Evolutionary conservation across 2,329 filamentous ascomycete species (phyloP).

Genomic region (Byssoonygena ceratinophila): DNA sequence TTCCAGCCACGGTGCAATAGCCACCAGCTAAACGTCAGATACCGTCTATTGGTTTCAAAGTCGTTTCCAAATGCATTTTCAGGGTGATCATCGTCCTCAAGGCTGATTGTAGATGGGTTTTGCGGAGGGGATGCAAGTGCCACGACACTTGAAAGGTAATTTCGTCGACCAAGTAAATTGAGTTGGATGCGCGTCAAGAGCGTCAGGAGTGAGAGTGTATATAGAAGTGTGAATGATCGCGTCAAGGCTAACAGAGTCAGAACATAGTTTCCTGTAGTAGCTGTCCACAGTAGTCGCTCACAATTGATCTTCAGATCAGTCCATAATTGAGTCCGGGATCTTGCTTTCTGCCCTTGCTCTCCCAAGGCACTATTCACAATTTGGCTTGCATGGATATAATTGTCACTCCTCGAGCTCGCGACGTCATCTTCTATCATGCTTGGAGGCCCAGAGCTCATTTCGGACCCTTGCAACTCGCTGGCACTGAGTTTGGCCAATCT

Average conservation of each 20-base stretch:
- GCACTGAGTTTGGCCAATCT: conserved; percentile 50
- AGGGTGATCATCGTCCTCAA: conserved; percentile 89
- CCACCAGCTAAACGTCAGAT: conserved; percentile 98
- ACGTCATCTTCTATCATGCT: conserved; percentile 75
- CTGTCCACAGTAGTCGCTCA: conserved; percentile 39
- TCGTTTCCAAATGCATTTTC: conserved; percentile 81
- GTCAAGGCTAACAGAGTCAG: conserved; percentile 59
- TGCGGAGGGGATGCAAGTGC: conserved; percentile 68
- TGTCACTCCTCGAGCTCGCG: conserved; percentile 69
- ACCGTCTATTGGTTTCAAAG: conserved; percentile 90
- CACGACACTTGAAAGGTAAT: conserved; percentile 91
- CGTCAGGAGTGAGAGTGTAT: conserved; percentile 78
- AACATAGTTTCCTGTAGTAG: background rate
- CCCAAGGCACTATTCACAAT: conserved; percentile 48
- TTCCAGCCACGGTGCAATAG: conserved; percentile 82
- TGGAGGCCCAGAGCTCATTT: conserved; percentile 47
- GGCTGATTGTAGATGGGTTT: conserved; percentile 63
- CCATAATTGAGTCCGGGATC: conserved; percentile 88
- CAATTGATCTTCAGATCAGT: conserved; percentile 94
- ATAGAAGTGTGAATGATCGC: conserved; percentile 79
- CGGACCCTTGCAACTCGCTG: conserved; percentile 48
- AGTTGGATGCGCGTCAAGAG: conserved; percentile 91
- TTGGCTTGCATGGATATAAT: conserved; percentile 75
- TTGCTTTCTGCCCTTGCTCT: conserved; percentile 43
- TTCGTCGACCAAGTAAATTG: conserved; percentile 88